Evolutionary conservation across 768 basidiomycete genomes (phyloP), one percentile per base, ranked within the genome.

Genomic region (Hericium coralloides): DNA sequence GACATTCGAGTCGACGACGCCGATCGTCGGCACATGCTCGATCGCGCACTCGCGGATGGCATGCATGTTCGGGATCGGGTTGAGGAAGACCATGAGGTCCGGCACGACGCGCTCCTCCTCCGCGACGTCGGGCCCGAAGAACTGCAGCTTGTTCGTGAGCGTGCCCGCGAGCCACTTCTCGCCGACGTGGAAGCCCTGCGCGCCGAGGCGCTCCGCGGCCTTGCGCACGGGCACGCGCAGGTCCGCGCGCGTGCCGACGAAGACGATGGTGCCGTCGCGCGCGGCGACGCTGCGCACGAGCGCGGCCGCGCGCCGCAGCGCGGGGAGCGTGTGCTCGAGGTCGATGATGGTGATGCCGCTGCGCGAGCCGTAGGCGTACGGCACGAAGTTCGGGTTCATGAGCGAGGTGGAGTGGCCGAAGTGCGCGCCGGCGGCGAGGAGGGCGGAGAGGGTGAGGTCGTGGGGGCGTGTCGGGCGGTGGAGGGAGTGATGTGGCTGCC

Each of bases 131-230:
- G 74, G 71, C n/a, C 84, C 80, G 68, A 87, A 91, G 60, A 92
- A 76, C 51, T 87, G 81, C 37, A 79, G 72, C 65, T 81, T 81
- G 74, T 99, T 98, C 49, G 95, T 95, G 62, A 98, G 77, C 22
- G 89, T 91, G n/a, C 97, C 97, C 1, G 95, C 91, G 38, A 94
- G 76, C 97, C 97, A 99, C 67, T 87, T 78, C 56, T 92, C 88
- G 15, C 85, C 85, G 52, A 97, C 85, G 59, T 89, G 82, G 73
- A 81, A 98, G 0, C 87, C 94, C 67, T 91, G 90, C 43, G 75
- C 65, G 23, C 85, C 93, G 59, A 98, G 69, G 43, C 91, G 83
- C 62, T 82, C 80, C 6, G 92, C 87, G 14, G 94, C 90, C 64
- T 84, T 84, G 62, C 83, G 79, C 26, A 94, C 85, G 18, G 87